A percentile compares a stretch with the other conserved stretches of the same genome.
Evolutionary conservation across 345 rosid genomes (phyloP).

Genomic region (Syzygium grande): DNA sequence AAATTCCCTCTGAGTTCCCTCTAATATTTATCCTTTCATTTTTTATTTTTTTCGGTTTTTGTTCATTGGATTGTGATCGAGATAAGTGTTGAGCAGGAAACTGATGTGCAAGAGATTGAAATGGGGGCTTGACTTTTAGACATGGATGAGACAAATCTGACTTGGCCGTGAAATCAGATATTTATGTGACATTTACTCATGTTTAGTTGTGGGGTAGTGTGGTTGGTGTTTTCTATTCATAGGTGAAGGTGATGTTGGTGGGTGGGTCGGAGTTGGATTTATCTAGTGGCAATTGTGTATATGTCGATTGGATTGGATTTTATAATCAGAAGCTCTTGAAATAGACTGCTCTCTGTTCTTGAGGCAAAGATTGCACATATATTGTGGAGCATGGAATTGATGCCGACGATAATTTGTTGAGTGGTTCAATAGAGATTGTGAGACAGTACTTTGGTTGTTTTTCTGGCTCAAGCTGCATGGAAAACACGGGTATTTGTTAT

Average conservation of each 20-base stretch:
- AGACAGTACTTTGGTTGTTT: neutral
- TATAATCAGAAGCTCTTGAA: neutral
- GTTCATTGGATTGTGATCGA: neutral
- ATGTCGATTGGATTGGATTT: neutral
- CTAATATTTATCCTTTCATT: neutral
- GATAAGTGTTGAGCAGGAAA: neutral
- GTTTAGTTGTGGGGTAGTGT: neutral
- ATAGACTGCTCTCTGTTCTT: neutral
- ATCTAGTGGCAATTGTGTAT: neutral
- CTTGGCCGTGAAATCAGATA: neutral
- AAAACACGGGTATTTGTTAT: neutral
- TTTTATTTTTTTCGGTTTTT: neutral
- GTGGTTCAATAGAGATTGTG: neutral
- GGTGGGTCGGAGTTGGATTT: neutral
- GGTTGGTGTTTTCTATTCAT: neutral
- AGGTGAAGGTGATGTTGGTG: neutral
- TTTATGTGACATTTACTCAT: neutral
- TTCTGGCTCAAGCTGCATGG: neutral
- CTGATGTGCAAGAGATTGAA: neutral
- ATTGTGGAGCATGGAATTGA: neutral
- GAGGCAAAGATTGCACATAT: neutral
- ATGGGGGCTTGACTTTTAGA: neutral
- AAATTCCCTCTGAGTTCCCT: neutral
- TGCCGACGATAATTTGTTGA: neutral
- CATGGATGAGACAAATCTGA: neutral